Base-by-base conservation (phyloP, 208 protist genomes). In the Acanthamoeba divionensis region DNA sequence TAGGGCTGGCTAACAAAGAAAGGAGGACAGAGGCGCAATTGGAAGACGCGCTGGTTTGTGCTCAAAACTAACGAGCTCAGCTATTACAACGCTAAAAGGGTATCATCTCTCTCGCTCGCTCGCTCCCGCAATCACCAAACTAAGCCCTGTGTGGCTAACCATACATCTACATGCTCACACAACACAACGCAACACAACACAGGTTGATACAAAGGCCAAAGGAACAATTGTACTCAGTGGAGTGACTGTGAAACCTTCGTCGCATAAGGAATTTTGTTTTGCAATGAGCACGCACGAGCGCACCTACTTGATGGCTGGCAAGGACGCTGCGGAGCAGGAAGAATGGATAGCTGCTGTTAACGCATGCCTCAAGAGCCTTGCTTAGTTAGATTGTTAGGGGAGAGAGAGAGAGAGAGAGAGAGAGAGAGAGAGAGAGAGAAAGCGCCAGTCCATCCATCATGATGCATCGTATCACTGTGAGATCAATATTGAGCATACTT, bases 41-140 rank as follows among this genome's bases (percentile, higher is more conserved):
- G 77, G 77, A 86, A 86, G 52, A 86, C 77, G 0, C 77, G 77
- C n/a, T 86, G 77, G 77, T 86, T 26, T 38, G 77, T 86, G 77
- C 54, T 86, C 31, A 60, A 65, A 33, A 60, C 77, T n/a, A 86
- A 86, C 52, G 47, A 86, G 52, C 50, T 86, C 52, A 86, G 77
- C 77, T 86, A 86, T 38, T 86, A 66, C 50, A 86, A 67, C 52
- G 50, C n/a, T 55, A 86, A 86, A 38, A 86, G 45, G 36, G 66
- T 75, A 7, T 44, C 18, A 15, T 69, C 62, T 29, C 62, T 67
- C 62, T 12, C n/a, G 2, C 15, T 65, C 52, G 52, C 52, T n/a
- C 52, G 18, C 52, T 13, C 52, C 13, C 52, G 57, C 57, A 41
- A 8, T 8, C n/a, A 8, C 13, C 62, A 24, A 31, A 67, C 13